Evolutionary conservation across 2,329 filamentous ascomycete species (phyloP).

Genomic region (Penicillium freii): DNA sequence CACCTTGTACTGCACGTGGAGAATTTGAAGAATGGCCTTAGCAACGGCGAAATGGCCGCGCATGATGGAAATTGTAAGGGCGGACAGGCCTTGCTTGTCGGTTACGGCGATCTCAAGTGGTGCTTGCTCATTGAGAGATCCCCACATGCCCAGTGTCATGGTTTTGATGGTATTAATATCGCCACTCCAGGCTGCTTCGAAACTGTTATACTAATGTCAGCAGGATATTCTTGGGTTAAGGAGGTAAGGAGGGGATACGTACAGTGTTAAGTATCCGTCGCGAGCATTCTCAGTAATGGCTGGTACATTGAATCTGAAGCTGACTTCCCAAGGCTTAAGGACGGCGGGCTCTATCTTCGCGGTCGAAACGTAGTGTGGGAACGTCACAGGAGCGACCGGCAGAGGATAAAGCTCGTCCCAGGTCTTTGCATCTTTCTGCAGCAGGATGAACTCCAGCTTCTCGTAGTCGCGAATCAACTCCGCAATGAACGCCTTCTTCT

Average conservation of each 20-base stretch:
- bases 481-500: constrained; percentile 59
- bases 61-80: constrained; percentile 67
- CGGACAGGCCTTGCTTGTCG: constrained; percentile 54
- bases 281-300: constrained; percentile 55
- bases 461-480: constrained; percentile 54
- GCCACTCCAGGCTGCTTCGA: constrained; percentile 69
- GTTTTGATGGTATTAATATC: constrained; percentile 59
- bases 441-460: constrained; percentile 49
- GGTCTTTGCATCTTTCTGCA: constrained; percentile 65
- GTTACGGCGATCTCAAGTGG: constrained; percentile 64
- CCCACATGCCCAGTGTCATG: constrained; percentile 37
- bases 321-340: constrained; percentile 45
- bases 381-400: not conserved
- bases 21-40: constrained; percentile 66
- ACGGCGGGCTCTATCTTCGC: not conserved
- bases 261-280: constrained; percentile 63
- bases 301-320: constrained; percentile 51
- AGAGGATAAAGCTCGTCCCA: constrained; percentile 63
- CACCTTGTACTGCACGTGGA: constrained; percentile 65
- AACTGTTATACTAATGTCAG: constrained; percentile 51
- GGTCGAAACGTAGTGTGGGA: not conserved
- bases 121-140: constrained; percentile 49
- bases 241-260: constrained; percentile 40
- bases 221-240: constrained; percentile 42
- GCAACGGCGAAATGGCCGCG: constrained; percentile 65